Percentiles rank a stretch among this genome's conserved stretches.
phyloP scores from a whole-genome alignment of 208 protist species.

The Leishmania tropica region DNA sequence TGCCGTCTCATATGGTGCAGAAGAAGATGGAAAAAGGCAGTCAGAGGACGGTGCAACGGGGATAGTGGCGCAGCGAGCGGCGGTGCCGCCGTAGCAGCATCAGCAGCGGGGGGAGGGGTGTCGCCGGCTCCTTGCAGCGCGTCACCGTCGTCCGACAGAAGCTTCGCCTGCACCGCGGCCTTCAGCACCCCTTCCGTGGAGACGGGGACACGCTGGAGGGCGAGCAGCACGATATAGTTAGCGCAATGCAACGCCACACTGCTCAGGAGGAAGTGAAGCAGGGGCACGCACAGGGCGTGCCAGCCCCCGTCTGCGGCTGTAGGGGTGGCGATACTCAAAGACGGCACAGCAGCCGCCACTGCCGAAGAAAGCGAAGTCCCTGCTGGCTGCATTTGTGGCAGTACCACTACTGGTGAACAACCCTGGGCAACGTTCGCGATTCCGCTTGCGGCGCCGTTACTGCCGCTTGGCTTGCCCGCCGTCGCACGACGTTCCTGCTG shows the following conservation, averaged over 20 bases:
- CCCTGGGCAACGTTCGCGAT: neutral
- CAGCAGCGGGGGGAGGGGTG: neutral
- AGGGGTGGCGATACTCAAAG: neutral
- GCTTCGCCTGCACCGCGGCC: slow-evolving; percentile 16
- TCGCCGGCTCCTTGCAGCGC: neutral
- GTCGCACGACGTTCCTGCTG: neutral
- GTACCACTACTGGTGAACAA: neutral
- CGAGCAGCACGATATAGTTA: slow-evolving; percentile 32
- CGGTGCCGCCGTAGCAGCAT: neutral
- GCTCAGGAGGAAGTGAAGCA: slow-evolving; percentile 32
- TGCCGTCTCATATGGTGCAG: slow-evolving; percentile 2
- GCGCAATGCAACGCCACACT: slow-evolving; percentile 22
- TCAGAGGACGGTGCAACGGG: slow-evolving; percentile 19
- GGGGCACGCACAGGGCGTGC: slow-evolving; percentile 25
- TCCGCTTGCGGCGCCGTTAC: neutral
- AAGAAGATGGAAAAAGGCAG: slow-evolving; percentile 27
- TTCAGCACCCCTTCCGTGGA: slow-evolving; percentile 32
- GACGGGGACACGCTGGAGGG: slow-evolving; percentile 30
- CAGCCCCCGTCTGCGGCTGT: slow-evolving; percentile 5
- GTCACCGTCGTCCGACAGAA: neutral
- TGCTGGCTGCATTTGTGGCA: neutral
- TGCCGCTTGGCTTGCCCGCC: no score
- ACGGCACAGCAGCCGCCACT: neutral
- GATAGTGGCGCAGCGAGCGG: neutral
- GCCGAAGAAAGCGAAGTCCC: neutral